Percentiles rank a stretch among this genome's conserved stretches.
These are phyloP conservation scores for Penicillium riverlandense DNA, from an alignment of 495 filamentous ascomycete species.

Conservation along the genomic window DNA sequence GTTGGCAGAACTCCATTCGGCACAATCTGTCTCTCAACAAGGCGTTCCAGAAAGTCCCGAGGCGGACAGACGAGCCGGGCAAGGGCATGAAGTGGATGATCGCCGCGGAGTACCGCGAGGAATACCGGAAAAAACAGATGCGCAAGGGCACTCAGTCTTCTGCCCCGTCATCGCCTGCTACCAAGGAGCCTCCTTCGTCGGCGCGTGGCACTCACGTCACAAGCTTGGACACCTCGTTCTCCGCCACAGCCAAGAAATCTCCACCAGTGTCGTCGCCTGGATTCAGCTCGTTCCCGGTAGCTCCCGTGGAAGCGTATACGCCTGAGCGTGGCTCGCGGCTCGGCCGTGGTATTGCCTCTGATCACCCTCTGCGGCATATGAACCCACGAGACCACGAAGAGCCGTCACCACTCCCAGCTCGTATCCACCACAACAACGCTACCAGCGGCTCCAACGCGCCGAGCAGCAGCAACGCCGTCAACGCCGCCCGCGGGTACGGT, in stretches of 20 bases:
- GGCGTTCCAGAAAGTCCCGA: conserved; percentile 83
- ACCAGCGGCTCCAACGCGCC: conserved; percentile 15
- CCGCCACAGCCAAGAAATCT: conserved; percentile 42
- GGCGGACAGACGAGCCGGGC: conserved; percentile 87
- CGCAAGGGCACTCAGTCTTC: conserved; percentile 41
- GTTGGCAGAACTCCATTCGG: conserved; percentile 98
- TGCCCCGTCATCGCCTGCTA: conserved; percentile 39
- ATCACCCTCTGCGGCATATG: conserved; percentile 28
- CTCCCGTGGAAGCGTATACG: conserved; percentile 41
- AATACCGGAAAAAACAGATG: conserved; percentile 57
- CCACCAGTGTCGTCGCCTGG: conserved; percentile 39
- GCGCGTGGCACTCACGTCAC: conserved; percentile 16
- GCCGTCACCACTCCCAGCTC: conserved; percentile 45
- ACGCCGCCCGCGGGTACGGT: conserved; percentile 44
- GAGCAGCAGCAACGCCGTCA: conserved; percentile 44
- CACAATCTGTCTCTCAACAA: conserved; percentile 95
- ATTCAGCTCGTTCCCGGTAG: conserved; percentile 41
- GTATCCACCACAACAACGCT: conserved; percentile 32
- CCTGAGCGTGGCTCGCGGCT: conserved; percentile 38
- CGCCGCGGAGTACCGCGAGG: conserved; percentile 68
- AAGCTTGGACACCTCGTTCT: conserved; percentile 38
- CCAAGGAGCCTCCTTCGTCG: conserved; percentile 30
- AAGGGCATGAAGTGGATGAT: conserved; percentile 99
- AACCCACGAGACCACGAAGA: conserved; percentile 46
- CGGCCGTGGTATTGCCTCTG: conserved; percentile 24